Percentiles rank a stretch among this genome's conserved stretches.
phyloP scores from a whole-genome alignment of 345 rosid species.

The Erucastrum elatum region DNA sequence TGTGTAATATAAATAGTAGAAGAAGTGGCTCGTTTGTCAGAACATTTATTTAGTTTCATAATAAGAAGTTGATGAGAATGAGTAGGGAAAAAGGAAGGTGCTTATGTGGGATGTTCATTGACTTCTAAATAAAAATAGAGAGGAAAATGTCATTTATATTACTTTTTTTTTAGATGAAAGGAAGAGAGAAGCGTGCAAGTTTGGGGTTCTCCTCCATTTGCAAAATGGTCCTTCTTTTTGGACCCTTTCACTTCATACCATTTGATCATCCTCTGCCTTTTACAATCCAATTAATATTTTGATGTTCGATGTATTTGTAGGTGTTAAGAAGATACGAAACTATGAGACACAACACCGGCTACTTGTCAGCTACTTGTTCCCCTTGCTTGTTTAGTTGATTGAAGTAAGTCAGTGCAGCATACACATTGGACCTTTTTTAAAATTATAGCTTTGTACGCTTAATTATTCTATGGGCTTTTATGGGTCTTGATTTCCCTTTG shows the following conservation, averaged over 20 bases:
- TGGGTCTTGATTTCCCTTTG: no score
- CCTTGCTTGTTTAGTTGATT: not conserved
- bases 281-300: not conserved
- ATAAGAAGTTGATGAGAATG: slow-evolving; percentile 31
- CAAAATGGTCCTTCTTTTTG: slow-evolving; percentile 6
- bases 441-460: no score
- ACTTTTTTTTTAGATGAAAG: not conserved
- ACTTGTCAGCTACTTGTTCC: slow-evolving; percentile 30
- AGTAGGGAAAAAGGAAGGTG: slow-evolving; percentile 27
- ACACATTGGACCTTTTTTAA: not conserved
- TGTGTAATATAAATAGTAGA: slow-evolving; percentile 19
- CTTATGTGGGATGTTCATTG: slow-evolving; percentile 37
- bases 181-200: slow-evolving; percentile 38
- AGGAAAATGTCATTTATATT: slow-evolving; percentile 27
- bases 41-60: slow-evolving; percentile 31
- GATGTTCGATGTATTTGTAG: slow-evolving; percentile 14
- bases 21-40: slow-evolving; percentile 29
- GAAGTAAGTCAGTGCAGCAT: not conserved
- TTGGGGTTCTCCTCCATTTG: slow-evolving; percentile 34
- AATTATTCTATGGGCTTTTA: no score
- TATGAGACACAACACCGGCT: slow-evolving; percentile 26
- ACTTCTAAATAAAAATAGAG: slow-evolving; percentile 6
- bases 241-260: slow-evolving; percentile 19
- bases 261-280: slow-evolving; percentile 11
- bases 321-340: not conserved